These are phyloP conservation scores for Flaveria sonorensis DNA, from an alignment of 129 eudicot species.

Conservation along the genomic window DNA sequence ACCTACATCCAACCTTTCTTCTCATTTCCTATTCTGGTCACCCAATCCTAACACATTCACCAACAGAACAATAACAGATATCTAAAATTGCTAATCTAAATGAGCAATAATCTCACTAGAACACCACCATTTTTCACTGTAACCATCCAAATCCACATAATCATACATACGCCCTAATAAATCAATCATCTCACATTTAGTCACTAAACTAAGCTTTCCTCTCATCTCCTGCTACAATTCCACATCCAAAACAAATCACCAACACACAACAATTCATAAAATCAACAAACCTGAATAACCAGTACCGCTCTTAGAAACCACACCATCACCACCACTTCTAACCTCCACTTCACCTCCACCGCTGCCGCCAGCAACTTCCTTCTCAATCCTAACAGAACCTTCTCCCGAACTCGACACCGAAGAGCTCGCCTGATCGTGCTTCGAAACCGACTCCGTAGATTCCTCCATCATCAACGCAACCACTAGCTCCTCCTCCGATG, in stretches of 20 bases:
- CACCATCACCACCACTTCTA: slow-evolving; percentile 16
- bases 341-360: slow-evolving; percentile 28
- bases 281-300: slow-evolving; percentile 45
- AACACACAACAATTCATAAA: slow-evolving; percentile 7
- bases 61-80: slow-evolving; percentile 3
- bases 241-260: slow-evolving; percentile 1
- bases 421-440: slow-evolving; percentile 23
- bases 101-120: slow-evolving; percentile 24
- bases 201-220: slow-evolving; percentile 17
- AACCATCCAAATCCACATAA: background rate
- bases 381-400: slow-evolving; percentile 40
- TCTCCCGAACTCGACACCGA: slow-evolving; percentile 38
- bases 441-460: slow-evolving; percentile 26
- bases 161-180: background rate
- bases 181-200: slow-evolving; percentile 3
- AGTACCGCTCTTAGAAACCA: slow-evolving; percentile 43
- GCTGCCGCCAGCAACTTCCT: slow-evolving; percentile 30
- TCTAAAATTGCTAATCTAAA: slow-evolving; percentile 19
- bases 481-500: slow-evolving; percentile 21
- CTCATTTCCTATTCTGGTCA: background rate
- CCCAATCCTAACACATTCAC: slow-evolving; percentile 5
- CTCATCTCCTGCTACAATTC: background rate
- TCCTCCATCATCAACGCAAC: slow-evolving; percentile 34
- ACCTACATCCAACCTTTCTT: slow-evolving; percentile 24
- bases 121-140: background rate